Base-by-base conservation (phyloP, 2,329 filamentous ascomycete species). In the Helminthosporium solani region DNA sequence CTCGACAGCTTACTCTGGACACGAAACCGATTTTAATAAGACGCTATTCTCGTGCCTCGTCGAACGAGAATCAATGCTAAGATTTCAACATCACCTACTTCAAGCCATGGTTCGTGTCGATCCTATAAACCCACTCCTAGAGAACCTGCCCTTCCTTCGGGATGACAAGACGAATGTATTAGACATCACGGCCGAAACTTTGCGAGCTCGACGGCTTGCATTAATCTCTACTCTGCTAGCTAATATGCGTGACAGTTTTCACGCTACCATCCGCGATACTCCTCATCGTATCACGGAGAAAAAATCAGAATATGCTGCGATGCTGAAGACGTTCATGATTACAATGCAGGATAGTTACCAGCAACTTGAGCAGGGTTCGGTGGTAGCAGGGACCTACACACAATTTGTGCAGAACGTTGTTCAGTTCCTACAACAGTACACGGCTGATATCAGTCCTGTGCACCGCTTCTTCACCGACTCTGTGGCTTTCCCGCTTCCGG, bases 401-500 rank as follows among this genome's bases (percentile, higher is more conserved):
- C 72, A 77, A 8, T 85, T 86, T 57, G 81, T 85, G 4, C 83
- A 86, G 47, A 68, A 73, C 14, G 71, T 85, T 2, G 75, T 86
- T 2, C 75, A 78, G 16, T 78, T 79, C 49, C 64, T 85, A 37
- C 82, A 85, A 56, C 80, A 86, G 54, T 78, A 85, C 52, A 78
- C 78, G 1, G 71, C 74, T 25, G 78, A 83, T 15, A 81, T 84
- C 25, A 77, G 74, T 50, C 71, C 75, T 0, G 72, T 85, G 14
- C 75, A 83, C 44, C 63, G 70, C 1, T 85, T 83, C 70, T 85
- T 84, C 63, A 82, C 77, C 2, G 78, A 84, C 52, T 81, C 81
- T 1, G 68, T 73, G 1, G 73, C 75, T 0, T 86, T 86, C 58
- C 83, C 83, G 2, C 68, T 85, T 3, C 83, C 83, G 5, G 73